Evolutionary conservation across 208 protist genomes (phyloP), one percentile per base, ranked within the genome.

Genomic region (Wallacemonas collosoma): DNA sequence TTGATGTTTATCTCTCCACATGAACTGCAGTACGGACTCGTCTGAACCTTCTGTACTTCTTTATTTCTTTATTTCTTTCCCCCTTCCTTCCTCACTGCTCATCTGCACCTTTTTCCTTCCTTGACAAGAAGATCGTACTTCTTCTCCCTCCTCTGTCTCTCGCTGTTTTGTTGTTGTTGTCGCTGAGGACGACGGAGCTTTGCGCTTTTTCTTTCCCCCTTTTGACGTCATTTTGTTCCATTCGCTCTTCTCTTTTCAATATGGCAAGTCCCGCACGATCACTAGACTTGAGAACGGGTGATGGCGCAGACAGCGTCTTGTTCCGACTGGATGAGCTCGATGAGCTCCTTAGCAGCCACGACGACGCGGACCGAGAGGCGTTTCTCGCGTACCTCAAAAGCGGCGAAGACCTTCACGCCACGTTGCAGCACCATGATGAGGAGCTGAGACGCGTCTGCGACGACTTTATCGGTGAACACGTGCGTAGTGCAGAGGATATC

Each of bases 321-420:
- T 75, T 82, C 26, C 73, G 78, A 17, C 75, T 94, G 35, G 79
- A 88, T 60, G 83, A 93, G 48, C 84, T 94, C 58, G 89, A 94
- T 63, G 87, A 87, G 45, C 81, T 96, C 12, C 83, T 96, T 44
- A 51, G 53, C 40, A 77, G 67, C 56, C 58, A 76, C 41, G 77
- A 82, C 26, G 82, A 68, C 38, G 64, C n/a, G 1, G 87, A 88
- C 47, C 75, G 89, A 57, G 73, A 87, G 44, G 67, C 57, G 38
- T 75, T 69, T 39, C 70, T 93, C 15, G 68, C 79, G 43, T 90
- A 93, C 71, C 75, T 95, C 50, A 82, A 83, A n/a, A 78, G 53
- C 45, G 78, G 55, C 14, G 72, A 86, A 61, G 85, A 90, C 62
- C 70, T 93, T 5, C 67, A 78, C 9, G 68, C 68, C 56, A 75